phyloP scores from a whole-genome alignment of 2,329 filamentous ascomycete genomes.

The Cordyceps cateniannulata region DNA sequence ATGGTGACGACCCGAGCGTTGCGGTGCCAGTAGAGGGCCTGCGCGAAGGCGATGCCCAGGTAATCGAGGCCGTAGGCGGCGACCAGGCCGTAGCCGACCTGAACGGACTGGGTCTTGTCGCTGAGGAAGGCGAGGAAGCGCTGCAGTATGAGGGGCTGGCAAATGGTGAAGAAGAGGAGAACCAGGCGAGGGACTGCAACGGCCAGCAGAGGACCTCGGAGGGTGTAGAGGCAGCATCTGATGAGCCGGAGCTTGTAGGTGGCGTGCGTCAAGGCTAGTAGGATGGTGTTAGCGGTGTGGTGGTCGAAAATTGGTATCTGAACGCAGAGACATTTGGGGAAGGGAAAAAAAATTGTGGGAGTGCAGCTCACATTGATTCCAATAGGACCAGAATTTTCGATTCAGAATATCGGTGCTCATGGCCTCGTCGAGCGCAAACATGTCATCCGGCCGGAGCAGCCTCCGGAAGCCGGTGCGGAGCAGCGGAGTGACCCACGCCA shows the following conservation, averaged over 20 bases:
- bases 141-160: slow-evolving; percentile 30
- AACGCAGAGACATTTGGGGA: not conserved
- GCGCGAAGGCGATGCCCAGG: slow-evolving; percentile 24
- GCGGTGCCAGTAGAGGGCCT: slow-evolving; percentile 26
- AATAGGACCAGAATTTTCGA: slow-evolving; percentile 25
- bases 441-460: slow-evolving; percentile 27
- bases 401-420: slow-evolving; percentile 25
- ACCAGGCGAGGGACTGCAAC: slow-evolving; percentile 26
- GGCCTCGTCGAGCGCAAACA: slow-evolving; percentile 28
- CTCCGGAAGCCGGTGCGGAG: slow-evolving; percentile 29
- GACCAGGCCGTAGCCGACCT: slow-evolving; percentile 26
- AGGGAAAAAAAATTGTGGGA: not conserved
- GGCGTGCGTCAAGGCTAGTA: not conserved
- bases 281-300: not conserved
- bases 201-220: slow-evolving; percentile 24
- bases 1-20: slow-evolving; percentile 27
- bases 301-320: not conserved
- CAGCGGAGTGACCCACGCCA: slow-evolving; percentile 33
- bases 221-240: slow-evolving; percentile 21
- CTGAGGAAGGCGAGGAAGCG: slow-evolving; percentile 27
- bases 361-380: slow-evolving; percentile 23
- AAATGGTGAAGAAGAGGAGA: slow-evolving; percentile 30
- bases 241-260: slow-evolving; percentile 21
- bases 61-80: slow-evolving; percentile 28
- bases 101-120: slow-evolving; percentile 18